Conservation (phyloP, 2,329 filamentous ascomycete species). For the Ophioceras dolichostomum region DNA sequence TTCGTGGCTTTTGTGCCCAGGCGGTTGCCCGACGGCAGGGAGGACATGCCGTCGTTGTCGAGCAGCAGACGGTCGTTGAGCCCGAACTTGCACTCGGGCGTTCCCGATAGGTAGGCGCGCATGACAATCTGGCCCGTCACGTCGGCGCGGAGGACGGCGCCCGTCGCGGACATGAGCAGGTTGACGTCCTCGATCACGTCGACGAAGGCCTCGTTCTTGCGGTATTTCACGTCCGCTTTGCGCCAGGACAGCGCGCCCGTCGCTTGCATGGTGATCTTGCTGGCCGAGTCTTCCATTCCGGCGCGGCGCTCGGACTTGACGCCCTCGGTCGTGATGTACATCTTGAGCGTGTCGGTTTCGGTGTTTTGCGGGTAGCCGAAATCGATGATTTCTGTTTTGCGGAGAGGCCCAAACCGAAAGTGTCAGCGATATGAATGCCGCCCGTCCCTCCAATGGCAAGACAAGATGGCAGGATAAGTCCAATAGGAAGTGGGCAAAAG, state of each 20-base stretch:
- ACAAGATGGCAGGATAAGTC: neutral
- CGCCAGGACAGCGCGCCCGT: conserved; percentile 96
- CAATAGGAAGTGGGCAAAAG: neutral
- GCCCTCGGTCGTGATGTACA: conserved; percentile 99
- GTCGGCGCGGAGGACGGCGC: conserved; percentile 86
- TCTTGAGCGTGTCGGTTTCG: conserved; percentile 96
- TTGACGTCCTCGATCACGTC: conserved; percentile 99
- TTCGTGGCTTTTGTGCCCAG: conserved; percentile 83
- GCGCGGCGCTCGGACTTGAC: conserved; percentile 81
- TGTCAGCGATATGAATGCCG: no score
- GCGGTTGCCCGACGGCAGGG: conserved; percentile 61
- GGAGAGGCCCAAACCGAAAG: no score
- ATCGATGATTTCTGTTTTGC: conserved; percentile 92
- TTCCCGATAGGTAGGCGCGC: conserved; percentile 93
- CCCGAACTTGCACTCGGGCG: conserved; percentile 97
- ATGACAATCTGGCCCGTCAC: conserved; percentile 97
- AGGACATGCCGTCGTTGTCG: conserved; percentile 59
- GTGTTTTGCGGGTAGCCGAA: conserved; percentile 99
- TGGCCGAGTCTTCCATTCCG: conserved; percentile 79
- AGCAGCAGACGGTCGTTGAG: conserved; percentile 89
- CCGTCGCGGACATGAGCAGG: conserved; percentile 95
- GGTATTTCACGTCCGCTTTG: conserved; percentile 94
- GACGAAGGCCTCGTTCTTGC: conserved; percentile 98
- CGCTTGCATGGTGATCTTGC: conserved; percentile 99
- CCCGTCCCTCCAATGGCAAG: no score